Base-by-base conservation (phyloP, 164 flowering plant species). In the Piper betle region DNA sequence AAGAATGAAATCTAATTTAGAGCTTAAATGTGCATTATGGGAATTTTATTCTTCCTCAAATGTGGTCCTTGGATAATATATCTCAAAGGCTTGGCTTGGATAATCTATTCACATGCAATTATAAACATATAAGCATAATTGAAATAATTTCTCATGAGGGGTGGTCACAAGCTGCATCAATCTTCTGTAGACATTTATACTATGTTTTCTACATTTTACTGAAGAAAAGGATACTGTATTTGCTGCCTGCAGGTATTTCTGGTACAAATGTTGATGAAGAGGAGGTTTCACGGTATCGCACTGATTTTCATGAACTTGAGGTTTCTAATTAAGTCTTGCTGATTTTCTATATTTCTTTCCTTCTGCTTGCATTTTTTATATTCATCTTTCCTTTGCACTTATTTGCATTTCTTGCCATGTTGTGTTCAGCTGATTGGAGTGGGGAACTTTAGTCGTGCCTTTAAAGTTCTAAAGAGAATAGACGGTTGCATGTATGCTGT, bases 401-500 rank as follows among this genome's bases (percentile, higher is more conserved):
- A 58, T 33, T 6, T 38, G 55, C 46, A 58, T 38, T 17, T 39
- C 16, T 39, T 18, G 18, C 39, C 20, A n/a, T 59, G 20, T 37
- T 63, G 41, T 68, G 66, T 71, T 20, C 80, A 90, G 99, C 81
- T 79, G 80, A 86, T 93, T 73, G 99, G 99, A 43, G 60, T 65
- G 62, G 99, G 99, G 53, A 83, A 93, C 75, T 93, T 93, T 74
- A 90, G 90, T 64, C 74, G 78, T 58, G 99, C 88, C 42, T 88
- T 81, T 66, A 90, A 88, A 70, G 97, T 74, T 38, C 63, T 90
- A 75, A 93, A 86, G 79, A 84, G 97, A 78, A 85, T 88, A 64
- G 99, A 93, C 73, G 97, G 99, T 65, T 88, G 96, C 71, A 62
- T 93, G 78, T 90, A 93, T 78, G 99, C 97, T n/a, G 96, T 93